Evolutionary conservation across 2,329 filamentous ascomycete species (phyloP), one percentile per base, ranked within the genome.

Genomic region (Madurella mycetomatis): DNA sequence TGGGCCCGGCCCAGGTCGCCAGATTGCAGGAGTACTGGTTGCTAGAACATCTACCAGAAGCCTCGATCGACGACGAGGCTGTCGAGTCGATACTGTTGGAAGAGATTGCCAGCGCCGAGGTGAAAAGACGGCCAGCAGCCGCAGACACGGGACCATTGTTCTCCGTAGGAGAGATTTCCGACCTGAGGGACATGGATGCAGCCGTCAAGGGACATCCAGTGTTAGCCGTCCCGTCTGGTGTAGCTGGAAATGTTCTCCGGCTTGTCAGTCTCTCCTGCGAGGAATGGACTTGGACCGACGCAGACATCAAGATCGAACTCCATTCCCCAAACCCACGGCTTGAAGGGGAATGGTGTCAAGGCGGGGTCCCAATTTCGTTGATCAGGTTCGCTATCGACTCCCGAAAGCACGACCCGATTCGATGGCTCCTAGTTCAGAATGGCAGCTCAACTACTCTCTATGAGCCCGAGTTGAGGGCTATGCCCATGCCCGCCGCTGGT

Each of bases 371-470:
- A 9, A 81, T 84, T 45, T 70, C 70, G 5, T 72, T 77, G 52
- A 67, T 84, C 62, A 79, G 79, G 62, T 78, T 79, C 51, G 73
- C 73, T 5, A 66, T 72, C 13, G 72, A 73, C 54, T 54, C 62
- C 18, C 69, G 67, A 8, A 66, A 66, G 47, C 66, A 70, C 32
- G 69, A 70, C 42, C 66, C 69, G 1, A 67, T 74, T 4, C 72
- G 77, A 39, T 83, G 79, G 79, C 58, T 84, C 7, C 60, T 83
- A 4, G 75, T 81, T 2, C 81, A 83, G 53, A 80, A 79, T 30
- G 69, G 74, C 16, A 73, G 72, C 0, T 77, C 74, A 1, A 83
- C 80, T 1, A 75, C 72, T 0, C 68, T 84, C 5, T 73, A 82
- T 12, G 73, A 75, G 25, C 81, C 81, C 2, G 73, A 79, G 56